Evolutionary conservation across 179 eudicot species (phyloP), one percentile per base, ranked within the genome.

Genomic region (Spinacia oleracea): DNA sequence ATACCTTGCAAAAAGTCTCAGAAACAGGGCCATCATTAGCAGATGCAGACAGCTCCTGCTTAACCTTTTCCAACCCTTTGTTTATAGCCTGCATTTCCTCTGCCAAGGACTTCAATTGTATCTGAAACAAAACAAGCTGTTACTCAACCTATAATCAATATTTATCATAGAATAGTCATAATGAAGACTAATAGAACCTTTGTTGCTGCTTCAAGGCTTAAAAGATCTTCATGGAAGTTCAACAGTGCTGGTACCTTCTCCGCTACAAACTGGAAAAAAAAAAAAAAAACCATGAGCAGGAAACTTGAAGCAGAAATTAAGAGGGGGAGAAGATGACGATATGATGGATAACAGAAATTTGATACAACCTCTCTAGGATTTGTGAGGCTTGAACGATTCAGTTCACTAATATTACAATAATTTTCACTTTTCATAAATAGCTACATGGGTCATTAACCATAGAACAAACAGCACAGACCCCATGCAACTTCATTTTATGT

Each of bases 51-150:
- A 90, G 73, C 87, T 92, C 97, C 82, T 88, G 93, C 79, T 88
- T 90, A 62, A 92, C 94, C 84, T 89, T 92, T 79, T 88, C 94
- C 73, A 92, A 58, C 73, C 95, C 95, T 79, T 93, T 93, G 72
- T 83, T 87, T 71, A 93, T 90, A 69, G 93, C 91, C 87, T 93
- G 98, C 98, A 93, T 93, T 85, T 93, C 98, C 90, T 93, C 98
- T 53, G 97, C 98, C 78, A 93, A 89, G 72, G 89, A 85, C 84
- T 93, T 93, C 86, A 92, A 82, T 88, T 93, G 97, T 84, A 93
- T 93, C 98, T 93, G 90, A 69, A 87, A 81, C 31, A 60, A 79
- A 64, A 80, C 38, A 64, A 42, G 20, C 18, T 40, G 58, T 67
- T n/a, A 70, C 62, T 74, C 67, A 80, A 48, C 27, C 18, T 56